Percentiles rank a stretch among this genome's conserved stretches.
Conservation (phyloP, 805 yeast genomes). For the Limtongia smithiae region DNA sequence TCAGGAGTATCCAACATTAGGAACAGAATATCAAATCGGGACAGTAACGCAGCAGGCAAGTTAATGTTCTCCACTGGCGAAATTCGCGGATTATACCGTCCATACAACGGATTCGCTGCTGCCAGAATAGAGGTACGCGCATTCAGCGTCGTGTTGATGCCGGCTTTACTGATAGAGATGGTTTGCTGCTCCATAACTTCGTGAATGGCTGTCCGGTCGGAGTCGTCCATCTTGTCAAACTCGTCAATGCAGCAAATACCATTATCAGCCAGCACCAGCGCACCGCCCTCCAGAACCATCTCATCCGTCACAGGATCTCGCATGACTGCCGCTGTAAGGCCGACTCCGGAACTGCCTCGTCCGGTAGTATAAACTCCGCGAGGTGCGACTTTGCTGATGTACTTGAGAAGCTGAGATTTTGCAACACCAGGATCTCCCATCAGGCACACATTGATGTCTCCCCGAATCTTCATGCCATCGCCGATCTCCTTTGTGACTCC, state of each 20-base stretch:
- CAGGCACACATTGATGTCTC: constrained; percentile 89
- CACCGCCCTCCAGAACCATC: constrained; percentile 98
- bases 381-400: constrained; percentile 89
- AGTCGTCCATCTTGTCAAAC: constrained; percentile 97
- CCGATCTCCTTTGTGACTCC: constrained; percentile 94
- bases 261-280: constrained; percentile 91
- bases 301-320: constrained; percentile 98
- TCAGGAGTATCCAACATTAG: constrained; percentile 81
- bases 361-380: constrained; percentile 97
- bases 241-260: constrained; percentile 99
- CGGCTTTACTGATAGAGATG: constrained; percentile 94
- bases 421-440: constrained; percentile 99
- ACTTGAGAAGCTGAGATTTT: constrained; percentile 89
- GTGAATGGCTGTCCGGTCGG: constrained; percentile 94
- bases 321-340: constrained; percentile 98
- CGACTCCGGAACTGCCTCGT: constrained; percentile 98
- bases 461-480: constrained; percentile 96
- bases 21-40: constrained; percentile 89
- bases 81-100: constrained; percentile 84
- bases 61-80: constrained; percentile 95
- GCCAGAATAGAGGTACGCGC: constrained; percentile 95
- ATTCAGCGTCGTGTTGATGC: constrained; percentile 90
- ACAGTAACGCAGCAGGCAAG: constrained; percentile 90
- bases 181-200: constrained; percentile 99
- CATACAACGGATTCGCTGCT: constrained; percentile 97